Conservation (phyloP, 139 green algal species). For the Auxenochlorella protothecoides region DNA sequence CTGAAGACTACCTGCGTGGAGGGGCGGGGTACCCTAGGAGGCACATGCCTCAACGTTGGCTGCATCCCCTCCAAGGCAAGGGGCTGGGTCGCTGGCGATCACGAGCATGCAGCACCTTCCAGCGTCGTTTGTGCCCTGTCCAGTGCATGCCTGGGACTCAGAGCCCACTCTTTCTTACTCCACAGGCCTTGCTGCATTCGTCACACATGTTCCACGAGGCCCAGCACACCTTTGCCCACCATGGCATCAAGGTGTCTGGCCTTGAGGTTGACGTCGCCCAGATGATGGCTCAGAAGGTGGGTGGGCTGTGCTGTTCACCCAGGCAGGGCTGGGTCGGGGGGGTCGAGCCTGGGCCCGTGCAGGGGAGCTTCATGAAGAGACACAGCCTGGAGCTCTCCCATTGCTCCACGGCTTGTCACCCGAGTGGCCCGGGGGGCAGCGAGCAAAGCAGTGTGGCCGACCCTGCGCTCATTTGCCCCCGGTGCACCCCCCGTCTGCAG, state of each 20-base stretch:
- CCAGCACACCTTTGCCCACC: conserved; percentile 62
- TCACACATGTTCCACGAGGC: conserved; percentile 90
- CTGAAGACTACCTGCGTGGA: conserved; percentile 94
- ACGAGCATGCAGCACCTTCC: not conserved
- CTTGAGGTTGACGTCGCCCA: conserved; percentile 56
- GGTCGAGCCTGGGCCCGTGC: not conserved
- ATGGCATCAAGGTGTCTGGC: conserved; percentile 64
- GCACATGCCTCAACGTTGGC: conserved; percentile 97
- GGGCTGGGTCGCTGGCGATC: not conserved
- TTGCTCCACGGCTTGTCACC: not conserved
- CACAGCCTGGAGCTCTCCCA: conserved; percentile 63
- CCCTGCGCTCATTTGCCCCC: too few species aligned
- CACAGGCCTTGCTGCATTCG: conserved; percentile 86
- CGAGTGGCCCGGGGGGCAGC: not conserved
- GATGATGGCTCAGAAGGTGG: conserved; percentile 91
- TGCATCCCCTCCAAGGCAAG: conserved; percentile 92
- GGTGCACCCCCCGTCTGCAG: not conserved
- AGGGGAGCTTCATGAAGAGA: conserved; percentile 88
- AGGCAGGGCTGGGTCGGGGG: not conserved
- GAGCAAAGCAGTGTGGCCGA: too few species aligned
- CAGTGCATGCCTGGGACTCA: conserved; percentile 11
- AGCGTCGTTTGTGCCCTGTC: not conserved
- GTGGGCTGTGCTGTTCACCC: too few species aligned
- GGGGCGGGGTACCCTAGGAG: conserved; percentile 80
- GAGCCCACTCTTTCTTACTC: not conserved